phyloP scores from a whole-genome alignment of 345 rosid species.

The Eucalyptus polyanthemos region DNA sequence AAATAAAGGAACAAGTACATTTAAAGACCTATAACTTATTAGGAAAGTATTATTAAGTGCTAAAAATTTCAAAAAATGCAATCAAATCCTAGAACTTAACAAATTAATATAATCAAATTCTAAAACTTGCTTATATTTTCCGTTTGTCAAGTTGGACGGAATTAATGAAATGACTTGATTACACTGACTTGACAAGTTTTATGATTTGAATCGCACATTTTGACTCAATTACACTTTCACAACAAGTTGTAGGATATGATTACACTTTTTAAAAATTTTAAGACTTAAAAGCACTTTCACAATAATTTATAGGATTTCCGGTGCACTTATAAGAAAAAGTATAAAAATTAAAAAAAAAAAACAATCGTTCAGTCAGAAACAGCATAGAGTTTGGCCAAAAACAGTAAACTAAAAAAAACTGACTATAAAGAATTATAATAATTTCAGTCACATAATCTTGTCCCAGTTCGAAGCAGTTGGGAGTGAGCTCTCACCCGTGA shows the following conservation, averaged over 20 bases:
- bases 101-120: too few relatives aligned
- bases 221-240: too few relatives aligned
- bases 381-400: neutral
- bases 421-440: neutral
- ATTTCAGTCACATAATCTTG: neutral
- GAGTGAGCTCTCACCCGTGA: neutral
- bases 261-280: too few relatives aligned
- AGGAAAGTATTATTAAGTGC: accelerated
- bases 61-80: too few relatives aligned
- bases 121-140: too few relatives aligned
- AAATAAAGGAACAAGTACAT: neutral
- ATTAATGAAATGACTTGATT: too few relatives aligned
- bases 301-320: too few relatives aligned
- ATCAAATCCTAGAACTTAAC: accelerated
- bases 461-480: neutral
- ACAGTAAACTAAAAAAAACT: neutral
- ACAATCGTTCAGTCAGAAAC: neutral
- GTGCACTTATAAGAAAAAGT: too few relatives aligned
- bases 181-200: accelerated
- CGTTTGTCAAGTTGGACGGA: accelerated
- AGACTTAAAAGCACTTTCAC: accelerated
- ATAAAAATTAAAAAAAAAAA: too few relatives aligned
- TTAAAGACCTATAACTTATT: neutral
- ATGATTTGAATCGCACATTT: accelerated
- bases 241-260: too few relatives aligned